Evolutionary conservation across 352 stramenopile species (phyloP).

Genomic region (Phytophthora colocasiae): DNA sequence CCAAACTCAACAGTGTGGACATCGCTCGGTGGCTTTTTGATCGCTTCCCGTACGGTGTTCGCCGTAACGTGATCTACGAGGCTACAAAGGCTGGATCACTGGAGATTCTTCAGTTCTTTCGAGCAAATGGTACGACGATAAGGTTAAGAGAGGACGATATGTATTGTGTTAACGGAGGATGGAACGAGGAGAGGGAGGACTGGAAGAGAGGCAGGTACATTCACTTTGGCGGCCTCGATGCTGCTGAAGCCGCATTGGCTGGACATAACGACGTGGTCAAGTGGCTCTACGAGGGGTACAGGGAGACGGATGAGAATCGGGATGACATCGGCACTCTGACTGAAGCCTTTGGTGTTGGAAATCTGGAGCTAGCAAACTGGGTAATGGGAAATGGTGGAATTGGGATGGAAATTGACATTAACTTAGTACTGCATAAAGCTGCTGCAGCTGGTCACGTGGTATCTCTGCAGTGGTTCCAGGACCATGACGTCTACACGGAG

Average conservation of each 20-base stretch:
- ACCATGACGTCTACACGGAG: background rate
- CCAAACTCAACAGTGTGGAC: constrained; percentile 7
- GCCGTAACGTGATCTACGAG: constrained; percentile 13
- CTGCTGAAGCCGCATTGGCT: background rate
- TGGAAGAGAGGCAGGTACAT: constrained; percentile 6
- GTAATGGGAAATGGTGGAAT: no score
- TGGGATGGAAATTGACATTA: no score
- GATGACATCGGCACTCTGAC: no score
- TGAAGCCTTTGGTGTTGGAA: no score
- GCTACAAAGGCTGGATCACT: constrained; percentile 5
- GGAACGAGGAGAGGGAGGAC: constrained; percentile 8
- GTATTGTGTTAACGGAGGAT: background rate
- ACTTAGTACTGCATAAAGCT: constrained; percentile 2
- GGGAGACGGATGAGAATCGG: no score
- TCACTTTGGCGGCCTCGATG: background rate
- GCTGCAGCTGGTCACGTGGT: constrained; percentile 6
- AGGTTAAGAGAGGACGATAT: background rate
- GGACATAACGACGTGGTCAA: constrained; percentile 1
- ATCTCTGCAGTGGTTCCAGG: constrained; percentile 15
- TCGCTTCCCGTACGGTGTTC: constrained; percentile 13
- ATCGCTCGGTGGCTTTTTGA: constrained; percentile 17
- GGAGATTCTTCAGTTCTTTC: constrained; percentile 15
- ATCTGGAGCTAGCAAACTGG: constrained; percentile 13
- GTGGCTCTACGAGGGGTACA: constrained; percentile 4
- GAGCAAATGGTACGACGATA: constrained; percentile 7